Percentiles rank a stretch among this genome's conserved stretches.
Conservation (phyloP, 768 basidiomycete species). For the Leccinum imitatum region DNA sequence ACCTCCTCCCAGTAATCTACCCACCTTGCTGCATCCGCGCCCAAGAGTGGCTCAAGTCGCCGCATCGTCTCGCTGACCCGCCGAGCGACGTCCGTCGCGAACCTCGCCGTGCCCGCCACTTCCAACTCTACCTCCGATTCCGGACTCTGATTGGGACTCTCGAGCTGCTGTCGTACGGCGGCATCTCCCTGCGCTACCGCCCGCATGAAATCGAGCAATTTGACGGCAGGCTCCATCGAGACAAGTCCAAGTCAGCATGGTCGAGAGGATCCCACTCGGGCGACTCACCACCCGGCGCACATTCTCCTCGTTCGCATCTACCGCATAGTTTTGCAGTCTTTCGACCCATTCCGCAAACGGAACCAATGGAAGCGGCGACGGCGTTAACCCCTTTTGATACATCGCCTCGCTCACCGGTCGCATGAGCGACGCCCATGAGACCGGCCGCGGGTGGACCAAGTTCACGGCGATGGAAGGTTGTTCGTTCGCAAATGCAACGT, state of each 20-base stretch:
- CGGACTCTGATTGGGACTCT: neutral
- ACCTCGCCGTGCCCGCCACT: neutral
- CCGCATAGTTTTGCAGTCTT: neutral
- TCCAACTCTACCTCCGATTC: neutral
- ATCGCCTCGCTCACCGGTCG: constrained; percentile 21
- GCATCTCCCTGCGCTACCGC: neutral
- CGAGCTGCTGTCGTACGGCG: neutral
- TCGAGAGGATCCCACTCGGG: too few relatives aligned
- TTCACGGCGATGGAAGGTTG: constrained; percentile 26
- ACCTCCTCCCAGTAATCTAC: constrained; percentile 1
- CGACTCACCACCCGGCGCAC: constrained; percentile 1
- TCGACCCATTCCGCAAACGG: constrained; percentile 34
- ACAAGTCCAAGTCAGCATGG: neutral
- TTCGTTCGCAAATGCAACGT: constrained; percentile 27
- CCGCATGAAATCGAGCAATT: neutral
- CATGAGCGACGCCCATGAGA: constrained; percentile 28
- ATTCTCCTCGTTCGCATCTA: neutral
- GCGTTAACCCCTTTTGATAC: constrained; percentile 9
- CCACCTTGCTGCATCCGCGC: neutral
- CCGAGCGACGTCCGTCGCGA: neutral
- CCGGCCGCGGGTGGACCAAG: constrained; percentile 35
- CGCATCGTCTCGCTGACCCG: neutral
- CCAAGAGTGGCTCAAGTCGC: neutral
- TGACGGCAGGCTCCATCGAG: neutral
- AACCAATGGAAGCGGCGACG: constrained; percentile 29